Base-by-base conservation (phyloP, 352 stramenopile species). In the Albugo candida region DNA sequence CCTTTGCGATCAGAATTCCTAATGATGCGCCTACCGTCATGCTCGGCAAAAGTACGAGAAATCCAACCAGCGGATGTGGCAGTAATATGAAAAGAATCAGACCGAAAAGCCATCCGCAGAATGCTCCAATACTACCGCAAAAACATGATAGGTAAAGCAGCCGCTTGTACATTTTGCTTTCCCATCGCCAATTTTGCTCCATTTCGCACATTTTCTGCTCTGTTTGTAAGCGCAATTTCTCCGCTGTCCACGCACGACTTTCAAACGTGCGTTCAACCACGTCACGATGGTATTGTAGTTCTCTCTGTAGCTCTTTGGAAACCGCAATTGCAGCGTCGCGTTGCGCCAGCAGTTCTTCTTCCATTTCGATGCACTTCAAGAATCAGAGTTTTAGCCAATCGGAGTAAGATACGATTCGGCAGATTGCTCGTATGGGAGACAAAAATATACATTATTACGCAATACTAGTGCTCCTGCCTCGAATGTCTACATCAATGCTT, bases 321-420 rank as follows among this genome's bases (percentile, higher is more conserved):
- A 84, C 72, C 43, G 72, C 72, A 49, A 84, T 78, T 31, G 72
- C 72, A 18, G 72, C 72, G 41, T 84, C 72, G 35, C 72, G 69
- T 67, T 84, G 72, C 36, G 72, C 72, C 21, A 71, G 64, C 18
- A 84, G 56, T 55, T 84, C 72, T 47, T 81, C 69, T 45, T 84
- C 72, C 72, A 84, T 74, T 43, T 43, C 8, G 38, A 31, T 8
- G 39, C 24, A 31, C 24, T 31, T 31, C 24, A 31, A 31, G 24
- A 31, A 31, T 10, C 24, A 10, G 24, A 31, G 3, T 31, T 31
- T 31, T 10, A 31, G 24, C 24, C 24, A 31, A 31, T 31, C 24
- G 8, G 24, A 31, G 3, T 10, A 10, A 8, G 24, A 31, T 31
- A 31, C 24, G 24, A 31, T n/a, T n/a, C 24, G 8, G 8, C 3